phyloP scores from a whole-genome alignment of 2,329 filamentous ascomycete genomes.

The Fusarium sp. region DNA sequence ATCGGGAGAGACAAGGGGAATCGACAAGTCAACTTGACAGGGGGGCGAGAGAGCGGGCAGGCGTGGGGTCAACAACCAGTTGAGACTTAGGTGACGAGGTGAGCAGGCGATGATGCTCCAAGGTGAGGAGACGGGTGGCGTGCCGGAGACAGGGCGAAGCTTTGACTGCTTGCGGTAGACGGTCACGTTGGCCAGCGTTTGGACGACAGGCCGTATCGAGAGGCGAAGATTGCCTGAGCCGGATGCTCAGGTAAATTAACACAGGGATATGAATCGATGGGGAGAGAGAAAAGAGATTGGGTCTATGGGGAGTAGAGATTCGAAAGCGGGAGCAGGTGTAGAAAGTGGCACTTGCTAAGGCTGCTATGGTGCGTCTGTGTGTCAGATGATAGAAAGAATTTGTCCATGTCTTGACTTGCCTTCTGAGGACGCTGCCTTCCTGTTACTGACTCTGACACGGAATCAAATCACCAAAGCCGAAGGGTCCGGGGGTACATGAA shows the following conservation, averaged over 20 bases:
- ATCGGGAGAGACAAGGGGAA: conserved; percentile 30
- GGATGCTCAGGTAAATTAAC: conserved; percentile 3
- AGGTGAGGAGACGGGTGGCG: conserved; percentile 45
- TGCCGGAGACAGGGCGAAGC: conserved; percentile 26
- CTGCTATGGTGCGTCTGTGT: conserved; percentile 11
- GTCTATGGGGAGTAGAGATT: conserved; percentile 12
- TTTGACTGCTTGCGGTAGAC: conserved; percentile 13
- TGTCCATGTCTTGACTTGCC: background rate
- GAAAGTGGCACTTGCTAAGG: conserved; percentile 29
- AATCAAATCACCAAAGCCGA: conserved; percentile 31
- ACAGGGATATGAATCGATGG: conserved; percentile 15
- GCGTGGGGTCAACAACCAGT: conserved; percentile 38
- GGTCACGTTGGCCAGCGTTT: conserved; percentile 39
- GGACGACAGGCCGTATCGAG: conserved; percentile 30
- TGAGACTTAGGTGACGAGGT: conserved; percentile 39
- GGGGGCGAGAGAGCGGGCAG: conserved; percentile 26
- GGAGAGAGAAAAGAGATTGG: conserved; percentile 21
- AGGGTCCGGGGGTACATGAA: conserved; percentile 12
- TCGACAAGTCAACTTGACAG: conserved; percentile 6
- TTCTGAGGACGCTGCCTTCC: background rate
- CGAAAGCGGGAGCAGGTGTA: conserved; percentile 18
- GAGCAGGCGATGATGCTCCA: conserved; percentile 38
- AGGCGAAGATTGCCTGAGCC: conserved; percentile 6
- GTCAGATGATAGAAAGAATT: conserved; percentile 18
- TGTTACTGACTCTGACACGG: conserved; percentile 25